Evolutionary conservation across 1,284 basidiomycete genomes (phyloP).

Genomic region (Cryptococcus sp.): DNA sequence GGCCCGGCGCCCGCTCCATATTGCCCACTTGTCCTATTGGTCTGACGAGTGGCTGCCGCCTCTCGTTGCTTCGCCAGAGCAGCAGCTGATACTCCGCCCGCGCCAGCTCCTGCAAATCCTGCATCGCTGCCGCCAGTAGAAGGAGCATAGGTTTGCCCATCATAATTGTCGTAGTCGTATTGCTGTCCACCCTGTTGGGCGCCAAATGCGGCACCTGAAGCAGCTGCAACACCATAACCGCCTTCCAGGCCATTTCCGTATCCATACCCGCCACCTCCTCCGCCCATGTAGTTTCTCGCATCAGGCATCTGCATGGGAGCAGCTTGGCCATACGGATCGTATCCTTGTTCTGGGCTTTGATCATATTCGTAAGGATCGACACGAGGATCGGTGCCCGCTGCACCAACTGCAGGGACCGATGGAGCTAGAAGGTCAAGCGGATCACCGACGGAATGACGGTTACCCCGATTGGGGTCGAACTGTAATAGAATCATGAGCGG

Average conservation of each 20-base stretch:
- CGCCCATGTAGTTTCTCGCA: slow-evolving; percentile 39
- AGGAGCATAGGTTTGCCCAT: slow-evolving; percentile 19
- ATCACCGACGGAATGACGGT: slow-evolving; percentile 45
- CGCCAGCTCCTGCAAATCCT: not conserved
- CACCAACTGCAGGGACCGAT: slow-evolving; percentile 32
- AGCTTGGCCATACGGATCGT: slow-evolving; percentile 31
- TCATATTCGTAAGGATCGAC: slow-evolving; percentile 39
- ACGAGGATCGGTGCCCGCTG: slow-evolving; percentile 13
- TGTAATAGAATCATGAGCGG: slow-evolving; percentile 6
- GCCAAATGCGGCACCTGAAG: slow-evolving; percentile 26
- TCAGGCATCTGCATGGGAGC: slow-evolving; percentile 46
- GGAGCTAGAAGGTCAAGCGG: slow-evolving; percentile 44
- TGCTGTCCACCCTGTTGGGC: slow-evolving; percentile 22
- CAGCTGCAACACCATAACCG: slow-evolving; percentile 37
- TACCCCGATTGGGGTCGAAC: slow-evolving; percentile 46
- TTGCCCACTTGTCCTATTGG: slow-evolving; percentile 17
- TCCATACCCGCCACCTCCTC: slow-evolving; percentile 14
- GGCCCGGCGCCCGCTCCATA: slow-evolving; percentile 11
- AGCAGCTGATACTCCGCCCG: slow-evolving; percentile 21
- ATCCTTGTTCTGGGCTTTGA: slow-evolving; percentile 12
- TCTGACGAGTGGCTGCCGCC: slow-evolving; percentile 30
- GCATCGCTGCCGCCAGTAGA: too few relatives aligned
- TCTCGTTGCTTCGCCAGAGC: slow-evolving; percentile 44
- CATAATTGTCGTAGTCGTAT: slow-evolving; percentile 15
- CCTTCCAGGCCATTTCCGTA: slow-evolving; percentile 30